Conservation (phyloP, 148 eudicot species). For the Vaccinium macrocarpon region DNA sequence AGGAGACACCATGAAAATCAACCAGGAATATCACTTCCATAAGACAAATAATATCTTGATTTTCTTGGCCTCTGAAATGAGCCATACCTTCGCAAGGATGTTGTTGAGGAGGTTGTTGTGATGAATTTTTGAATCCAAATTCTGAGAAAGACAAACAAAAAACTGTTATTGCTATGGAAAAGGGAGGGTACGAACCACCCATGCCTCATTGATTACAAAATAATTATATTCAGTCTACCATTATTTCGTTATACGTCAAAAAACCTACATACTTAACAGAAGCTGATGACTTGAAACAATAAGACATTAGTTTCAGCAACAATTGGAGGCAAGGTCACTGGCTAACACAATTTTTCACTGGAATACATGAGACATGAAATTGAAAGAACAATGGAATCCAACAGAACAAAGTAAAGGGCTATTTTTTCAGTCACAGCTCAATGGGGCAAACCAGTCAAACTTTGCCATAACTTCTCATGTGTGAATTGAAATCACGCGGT, state of each 20-base stretch:
- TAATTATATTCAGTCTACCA: not conserved
- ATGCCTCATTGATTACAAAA: not conserved
- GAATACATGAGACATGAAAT: not conserved
- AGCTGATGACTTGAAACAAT: not conserved
- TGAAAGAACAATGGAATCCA: not conserved
- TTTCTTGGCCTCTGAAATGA: not conserved
- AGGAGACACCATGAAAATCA: not conserved
- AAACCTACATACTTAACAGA: not conserved
- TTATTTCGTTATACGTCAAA: not conserved
- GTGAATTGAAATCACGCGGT: no score
- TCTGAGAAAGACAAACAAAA: constrained; percentile 35
- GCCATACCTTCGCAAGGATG: constrained; percentile 82
- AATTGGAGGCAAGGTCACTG: not conserved
- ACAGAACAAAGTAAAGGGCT: no score
- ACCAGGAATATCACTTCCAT: not conserved
- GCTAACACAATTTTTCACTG: not conserved
- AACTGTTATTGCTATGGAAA: not conserved
- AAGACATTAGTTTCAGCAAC: not conserved
- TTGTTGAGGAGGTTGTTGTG: constrained; percentile 91
- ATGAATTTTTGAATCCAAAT: constrained; percentile 91
- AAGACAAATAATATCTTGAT: constrained; percentile 8
- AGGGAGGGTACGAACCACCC: not conserved
- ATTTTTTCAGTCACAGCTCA: no score
- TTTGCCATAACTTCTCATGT: no score
- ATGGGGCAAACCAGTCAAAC: no score